Base-by-base conservation (phyloP, 164 flowering plant genomes). In the Echeveria elegans region DNA sequence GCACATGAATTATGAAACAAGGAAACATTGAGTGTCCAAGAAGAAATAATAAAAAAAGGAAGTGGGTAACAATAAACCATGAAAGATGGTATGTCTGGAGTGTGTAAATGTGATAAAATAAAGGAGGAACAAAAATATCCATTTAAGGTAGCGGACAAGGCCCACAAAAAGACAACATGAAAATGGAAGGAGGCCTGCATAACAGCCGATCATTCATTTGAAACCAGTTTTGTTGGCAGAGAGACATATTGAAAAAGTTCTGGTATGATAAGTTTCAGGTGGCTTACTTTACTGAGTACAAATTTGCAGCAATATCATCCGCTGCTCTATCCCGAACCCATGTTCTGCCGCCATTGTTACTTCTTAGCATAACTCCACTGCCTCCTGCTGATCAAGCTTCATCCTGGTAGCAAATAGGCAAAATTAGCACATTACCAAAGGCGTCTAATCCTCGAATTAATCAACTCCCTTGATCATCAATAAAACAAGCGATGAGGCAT, bases 351-450 rank as follows among this genome's bases (percentile, higher is more conserved):
- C 98, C 96, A 77, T 90, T 94, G 3, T 71, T 90, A 65, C 93
- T 86, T 82, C 89, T 88, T 81, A 94, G 76, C 64, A 94, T 69
- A 72, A 94, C 64, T 24, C 98, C 98, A 78, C 98, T 90, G 58
- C 97, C 97, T 47, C 98, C 98, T 24, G 96, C 97, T 68, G 98
- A 97, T 97, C 98, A 94, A 69, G 98, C 98, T 75, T 94, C 98
- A 41, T 88, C 93, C 97, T 94, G 81, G 61, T 28, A 56, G 61
- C 61, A 56, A 56, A 56, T 16, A 4, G 19, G n/a, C 53, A 48
- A 48, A 48, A 50, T 8, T 50, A n/a, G 24, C 24, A 50, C 5
- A 23, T 53, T 7, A 26, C 11, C 24, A 53, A 0, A 14, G 24
- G n/a, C n/a, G n/a, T n/a, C n/a, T n/a, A n/a, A n/a, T n/a, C n/a